These are phyloP conservation scores for Holtermannia corniformis DNA, from an alignment of 768 basidiomycete genomes.

Conservation along the genomic window DNA sequence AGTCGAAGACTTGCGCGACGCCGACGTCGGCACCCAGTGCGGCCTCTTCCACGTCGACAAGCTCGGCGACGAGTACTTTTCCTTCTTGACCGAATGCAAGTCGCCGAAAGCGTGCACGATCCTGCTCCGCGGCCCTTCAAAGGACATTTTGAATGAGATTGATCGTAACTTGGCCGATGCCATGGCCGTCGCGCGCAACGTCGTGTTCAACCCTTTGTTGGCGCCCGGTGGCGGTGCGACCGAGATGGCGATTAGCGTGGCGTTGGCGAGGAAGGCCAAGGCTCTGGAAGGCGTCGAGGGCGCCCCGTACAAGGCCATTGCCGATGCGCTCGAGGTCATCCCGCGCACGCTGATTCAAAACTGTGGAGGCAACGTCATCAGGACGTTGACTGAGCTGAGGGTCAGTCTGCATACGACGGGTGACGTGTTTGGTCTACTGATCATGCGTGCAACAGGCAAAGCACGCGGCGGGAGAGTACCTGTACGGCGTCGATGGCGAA, in stretches of 20 bases:
- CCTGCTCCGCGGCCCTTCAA: slow-evolving; percentile 91
- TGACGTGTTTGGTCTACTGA: too few species aligned
- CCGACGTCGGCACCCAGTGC: slow-evolving; percentile 84
- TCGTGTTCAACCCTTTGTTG: slow-evolving; percentile 88
- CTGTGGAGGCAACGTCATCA: slow-evolving; percentile 85
- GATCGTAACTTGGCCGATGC: slow-evolving; percentile 96
- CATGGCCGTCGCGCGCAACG: slow-evolving; percentile 94
- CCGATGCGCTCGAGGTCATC: slow-evolving; percentile 95
- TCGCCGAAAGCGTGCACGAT: slow-evolving; percentile 95
- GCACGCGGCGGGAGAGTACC: slow-evolving; percentile 79
- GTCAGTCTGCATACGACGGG: slow-evolving; percentile 45
- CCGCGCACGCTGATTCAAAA: slow-evolving; percentile 92
- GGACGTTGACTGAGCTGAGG: slow-evolving; percentile 84
- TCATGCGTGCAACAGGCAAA: slow-evolving; percentile 69
- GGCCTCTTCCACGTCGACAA: slow-evolving; percentile 97
- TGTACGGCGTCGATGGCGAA: slow-evolving; percentile 92
- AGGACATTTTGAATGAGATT: slow-evolving; percentile 96
- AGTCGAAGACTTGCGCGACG: slow-evolving; percentile 82
- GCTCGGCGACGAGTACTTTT: slow-evolving; percentile 98
- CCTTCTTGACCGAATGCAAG: slow-evolving; percentile 86
- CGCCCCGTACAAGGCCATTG: slow-evolving; percentile 83
- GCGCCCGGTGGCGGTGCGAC: slow-evolving; percentile 94
- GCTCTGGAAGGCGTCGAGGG: slow-evolving; percentile 78
- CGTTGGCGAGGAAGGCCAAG: slow-evolving; percentile 59
- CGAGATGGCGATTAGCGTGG: slow-evolving; percentile 94